These are phyloP conservation scores for Talaromyces adpressus DNA, from an alignment of 495 filamentous ascomycete genomes.

Conservation along the genomic window DNA sequence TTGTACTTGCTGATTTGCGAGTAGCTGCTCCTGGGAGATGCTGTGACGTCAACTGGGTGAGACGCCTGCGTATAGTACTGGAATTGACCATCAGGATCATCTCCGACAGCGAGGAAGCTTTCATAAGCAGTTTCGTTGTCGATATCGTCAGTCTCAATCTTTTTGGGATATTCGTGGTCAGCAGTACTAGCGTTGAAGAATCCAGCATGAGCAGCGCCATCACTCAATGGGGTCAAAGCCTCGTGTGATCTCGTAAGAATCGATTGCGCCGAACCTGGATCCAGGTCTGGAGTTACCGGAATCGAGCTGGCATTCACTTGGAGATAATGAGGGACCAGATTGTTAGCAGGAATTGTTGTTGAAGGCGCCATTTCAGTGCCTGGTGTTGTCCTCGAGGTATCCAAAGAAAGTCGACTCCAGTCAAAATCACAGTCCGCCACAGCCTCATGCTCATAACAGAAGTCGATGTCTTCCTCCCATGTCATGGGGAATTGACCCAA, in stretches of 20 bases:
- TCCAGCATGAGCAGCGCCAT: conserved; percentile 10
- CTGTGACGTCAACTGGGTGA: conserved; percentile 29
- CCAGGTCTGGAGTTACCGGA: conserved; percentile 32
- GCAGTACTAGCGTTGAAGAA: conserved; percentile 1
- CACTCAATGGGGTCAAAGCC: conserved; percentile 27
- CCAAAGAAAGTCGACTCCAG: conserved; percentile 55
- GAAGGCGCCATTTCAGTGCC: neutral
- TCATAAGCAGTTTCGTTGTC: conserved; percentile 41
- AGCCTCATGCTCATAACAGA: conserved; percentile 83
- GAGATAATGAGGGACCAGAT: neutral
- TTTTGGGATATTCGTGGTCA: conserved; percentile 5
- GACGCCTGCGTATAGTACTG: conserved; percentile 32
- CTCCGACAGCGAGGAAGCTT: conserved; percentile 39
- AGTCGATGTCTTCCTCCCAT: conserved; percentile 96
- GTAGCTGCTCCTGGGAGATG: conserved; percentile 44
- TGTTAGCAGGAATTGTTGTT: neutral
- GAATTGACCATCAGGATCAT: conserved; percentile 38
- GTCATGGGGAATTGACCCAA: conserved; percentile 44
- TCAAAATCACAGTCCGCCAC: conserved; percentile 89
- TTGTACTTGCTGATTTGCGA: conserved; percentile 53
- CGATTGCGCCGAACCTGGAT: conserved; percentile 31
- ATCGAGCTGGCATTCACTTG: conserved; percentile 14
- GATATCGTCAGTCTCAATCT: conserved; percentile 20
- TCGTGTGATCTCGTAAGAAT: conserved; percentile 23
- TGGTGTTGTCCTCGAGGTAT: conserved; percentile 8